Evolutionary conservation across 768 basidiomycete genomes (phyloP).

Genomic region (Boletellus ananas): DNA sequence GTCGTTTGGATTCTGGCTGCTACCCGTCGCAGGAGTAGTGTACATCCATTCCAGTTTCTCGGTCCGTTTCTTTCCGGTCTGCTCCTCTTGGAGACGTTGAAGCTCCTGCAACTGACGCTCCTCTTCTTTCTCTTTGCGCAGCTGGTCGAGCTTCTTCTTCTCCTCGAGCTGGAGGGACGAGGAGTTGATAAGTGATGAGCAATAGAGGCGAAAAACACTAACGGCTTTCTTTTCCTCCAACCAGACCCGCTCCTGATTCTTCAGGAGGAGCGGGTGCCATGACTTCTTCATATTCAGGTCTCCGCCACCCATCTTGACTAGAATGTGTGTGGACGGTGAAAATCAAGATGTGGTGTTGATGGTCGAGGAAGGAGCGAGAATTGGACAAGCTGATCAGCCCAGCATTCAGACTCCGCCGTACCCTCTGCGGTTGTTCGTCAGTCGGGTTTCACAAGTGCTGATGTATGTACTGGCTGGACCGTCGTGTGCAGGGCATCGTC

Average conservation of each 20-base stretch:
- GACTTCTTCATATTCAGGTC: constrained; percentile 99
- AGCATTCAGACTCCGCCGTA: constrained; percentile 4
- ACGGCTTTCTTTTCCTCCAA: constrained; percentile 96
- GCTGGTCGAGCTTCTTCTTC: constrained; percentile 96
- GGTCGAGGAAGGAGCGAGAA: constrained; percentile 2
- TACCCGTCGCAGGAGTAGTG: constrained; percentile 93
- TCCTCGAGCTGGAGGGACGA: constrained; percentile 75
- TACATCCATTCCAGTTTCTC: constrained; percentile 99
- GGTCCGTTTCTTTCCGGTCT: constrained; percentile 90
- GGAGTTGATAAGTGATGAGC: constrained; percentile 5
- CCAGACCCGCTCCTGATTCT: constrained; percentile 99
- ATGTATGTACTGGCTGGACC: too few species aligned
- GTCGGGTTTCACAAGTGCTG: too few species aligned
- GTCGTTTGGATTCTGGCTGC: constrained; percentile 80
- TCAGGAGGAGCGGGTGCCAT: constrained; percentile 97
- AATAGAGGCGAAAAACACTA: constrained; percentile 29
- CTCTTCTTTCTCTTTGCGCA: constrained; percentile 97
- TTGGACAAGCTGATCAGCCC: background rate
- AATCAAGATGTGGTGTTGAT: constrained; percentile 6
- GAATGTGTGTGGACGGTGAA: constrained; percentile 13
- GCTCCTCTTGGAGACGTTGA: constrained; percentile 90
- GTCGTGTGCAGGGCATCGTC: background rate
- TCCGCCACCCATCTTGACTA: constrained; percentile 91
- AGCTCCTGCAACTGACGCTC: constrained; percentile 96
- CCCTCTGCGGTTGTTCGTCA: too few species aligned